Evolutionary conservation across 1,284 basidiomycete species (phyloP), one percentile per base, ranked within the genome.

Genomic region (Megacollybia platyphylla): DNA sequence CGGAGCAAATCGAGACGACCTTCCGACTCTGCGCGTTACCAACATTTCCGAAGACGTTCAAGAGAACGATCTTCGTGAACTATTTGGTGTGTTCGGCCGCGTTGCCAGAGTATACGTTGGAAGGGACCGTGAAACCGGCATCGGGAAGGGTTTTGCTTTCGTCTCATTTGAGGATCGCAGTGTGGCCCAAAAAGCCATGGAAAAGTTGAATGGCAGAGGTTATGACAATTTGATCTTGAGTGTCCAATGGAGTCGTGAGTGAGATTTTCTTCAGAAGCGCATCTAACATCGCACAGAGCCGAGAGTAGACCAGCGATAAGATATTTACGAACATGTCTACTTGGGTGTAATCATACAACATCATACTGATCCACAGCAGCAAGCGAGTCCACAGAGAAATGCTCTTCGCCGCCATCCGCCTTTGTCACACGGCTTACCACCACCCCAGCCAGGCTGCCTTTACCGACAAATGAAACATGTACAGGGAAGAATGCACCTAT

Each of bases 1-100:
- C 7, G 67, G 67, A 17, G 66, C 68, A 36, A 67, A 59, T 37
- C 74, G 92, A 41, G 94, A 97, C 61, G 94, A 98, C 57, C 72
- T 94, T 20, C 94, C 96, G 3, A 99, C 96, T 0, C 75, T 99
- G 18, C 89, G 96, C 41, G 90, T 99, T 52, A 97, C 96, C 35
- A 98, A 97, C 57, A 84, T 99, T 48, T 91, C 88, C 27, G 87
- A 92, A 60, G 96, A 98, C 55, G 91, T 91, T 1, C 81, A 89
- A 54, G 96, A 98, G 60, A 85, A 84, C 58, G 96, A 98, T 63
- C 69, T 99, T 41, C 82, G 93, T 46, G 90, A 91, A 24, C 72
- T 99, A 17, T 98, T 99, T 61, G 75, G 80, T 41, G 57, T 67
- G 17, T 89, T 93, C 55, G 89, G 91, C 1, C 75, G 87, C 13